Evolutionary conservation across 2,329 filamentous ascomycete species (phyloP), one percentile per base, ranked within the genome.

Genomic region (Nemania sp.): DNA sequence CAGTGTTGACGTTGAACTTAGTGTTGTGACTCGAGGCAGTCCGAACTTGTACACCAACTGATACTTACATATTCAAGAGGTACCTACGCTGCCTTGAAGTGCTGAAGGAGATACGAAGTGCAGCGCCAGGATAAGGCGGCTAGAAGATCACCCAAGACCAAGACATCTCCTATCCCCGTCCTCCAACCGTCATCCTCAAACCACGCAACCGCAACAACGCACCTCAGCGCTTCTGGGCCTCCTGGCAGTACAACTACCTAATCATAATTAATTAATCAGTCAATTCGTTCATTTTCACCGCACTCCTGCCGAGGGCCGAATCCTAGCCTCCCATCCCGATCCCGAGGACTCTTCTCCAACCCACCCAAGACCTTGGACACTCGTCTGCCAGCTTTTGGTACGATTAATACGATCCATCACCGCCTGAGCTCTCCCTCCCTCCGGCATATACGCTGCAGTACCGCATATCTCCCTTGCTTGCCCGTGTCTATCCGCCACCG

Each of bases 1-100:
- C 46, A 17, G 53, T 32, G 32, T 57, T 52, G 58, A 64, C 50
- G 52, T 63, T 52, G 47, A 49, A 52, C 46, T 48, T 18, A 25
- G 54, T 47, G 53, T 51, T 53, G 58, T 64, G 62, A 64, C 62
- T 61, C 59, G 57, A 57, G 54, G 56, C 56, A 61, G 20, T n/a
- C n/a, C n/a, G n/a, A n/a, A n/a, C n/a, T n/a, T n/a, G n/a, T n/a
- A n/a, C n/a, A n/a, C n/a, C n/a, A n/a, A n/a, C n/a, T n/a, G n/a
- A n/a, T n/a, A n/a, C n/a, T n/a, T n/a, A n/a, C n/a, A n/a, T n/a
- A n/a, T n/a, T n/a, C n/a, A n/a, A n/a, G n/a, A n/a, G n/a, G n/a
- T n/a, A n/a, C n/a, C n/a, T n/a, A n/a, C n/a, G n/a, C n/a, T n/a
- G n/a, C n/a, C n/a, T n/a, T n/a, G n/a, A n/a, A n/a, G n/a, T n/a